These are phyloP conservation scores for Microcera coccophila DNA, from an alignment of 2,329 filamentous ascomycete genomes.

Conservation along the genomic window DNA sequence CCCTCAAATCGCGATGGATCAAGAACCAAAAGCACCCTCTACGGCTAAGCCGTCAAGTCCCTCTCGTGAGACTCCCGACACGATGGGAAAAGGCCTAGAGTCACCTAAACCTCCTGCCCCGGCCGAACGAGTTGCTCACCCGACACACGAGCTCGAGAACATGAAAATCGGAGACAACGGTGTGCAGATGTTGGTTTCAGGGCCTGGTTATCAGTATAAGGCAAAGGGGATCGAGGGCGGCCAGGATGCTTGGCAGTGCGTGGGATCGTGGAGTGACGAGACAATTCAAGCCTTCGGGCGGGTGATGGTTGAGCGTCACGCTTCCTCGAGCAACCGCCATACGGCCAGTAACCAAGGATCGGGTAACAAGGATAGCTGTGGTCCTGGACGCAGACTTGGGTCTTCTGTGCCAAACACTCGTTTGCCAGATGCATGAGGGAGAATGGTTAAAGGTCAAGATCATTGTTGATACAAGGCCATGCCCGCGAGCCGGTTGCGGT, in stretches of 20 bases:
- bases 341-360: background rate
- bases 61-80: background rate
- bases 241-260: conserved; percentile 14
- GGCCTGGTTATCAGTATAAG: conserved; percentile 19
- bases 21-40: background rate
- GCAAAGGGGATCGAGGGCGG: conserved; percentile 12
- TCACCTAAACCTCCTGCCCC: background rate
- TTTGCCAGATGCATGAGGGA: background rate
- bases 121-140: background rate
- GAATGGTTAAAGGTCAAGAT: background rate
- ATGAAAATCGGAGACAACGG: conserved; percentile 14
- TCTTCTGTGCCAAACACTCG: background rate
- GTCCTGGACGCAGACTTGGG: conserved; percentile 3
- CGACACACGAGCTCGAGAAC: background rate
- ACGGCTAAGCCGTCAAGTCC: background rate
- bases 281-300: conserved; percentile 6
- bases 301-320: conserved; percentile 5
- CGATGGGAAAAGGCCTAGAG: background rate
- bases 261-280: conserved; percentile 15
- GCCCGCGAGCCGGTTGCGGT: background rate
- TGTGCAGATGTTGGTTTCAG: conserved; percentile 19
- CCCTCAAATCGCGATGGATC: background rate
- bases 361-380: conserved; percentile 1
- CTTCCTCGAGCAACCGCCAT: background rate
- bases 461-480: background rate